phyloP scores from a whole-genome alignment of 192 early-diverging fungal species.

The Coemansia sp. region DNA sequence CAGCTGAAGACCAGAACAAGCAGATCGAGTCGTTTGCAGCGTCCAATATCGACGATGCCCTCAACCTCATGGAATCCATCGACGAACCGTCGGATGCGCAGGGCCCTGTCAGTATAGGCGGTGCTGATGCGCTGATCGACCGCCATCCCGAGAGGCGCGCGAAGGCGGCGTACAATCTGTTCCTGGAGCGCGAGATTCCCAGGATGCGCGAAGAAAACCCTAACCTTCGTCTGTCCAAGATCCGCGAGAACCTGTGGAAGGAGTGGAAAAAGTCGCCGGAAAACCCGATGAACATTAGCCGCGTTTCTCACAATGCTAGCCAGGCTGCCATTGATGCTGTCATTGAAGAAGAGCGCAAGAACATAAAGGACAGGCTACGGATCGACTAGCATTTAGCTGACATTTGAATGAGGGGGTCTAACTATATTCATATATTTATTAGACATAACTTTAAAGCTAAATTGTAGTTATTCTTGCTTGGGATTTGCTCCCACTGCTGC shows the following conservation, averaged over 20 bases:
- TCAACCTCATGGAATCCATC: conserved; percentile 67
- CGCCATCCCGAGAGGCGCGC: conserved; percentile 86
- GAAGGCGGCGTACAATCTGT: conserved; percentile 72
- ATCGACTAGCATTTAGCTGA: conserved; percentile 4
- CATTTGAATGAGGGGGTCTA: too few species aligned
- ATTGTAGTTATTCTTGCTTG: too few species aligned
- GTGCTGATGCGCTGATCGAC: conserved; percentile 63
- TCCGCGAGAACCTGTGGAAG: conserved; percentile 80
- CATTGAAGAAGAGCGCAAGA: conserved; percentile 51
- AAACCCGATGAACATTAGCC: conserved; percentile 75
- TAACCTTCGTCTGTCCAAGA: conserved; percentile 71
- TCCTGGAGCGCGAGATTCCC: conserved; percentile 70
- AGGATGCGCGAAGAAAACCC: conserved; percentile 78
- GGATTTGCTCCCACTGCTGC: too few species aligned
- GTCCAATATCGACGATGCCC: conserved; percentile 80
- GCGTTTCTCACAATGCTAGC: conserved; percentile 72
- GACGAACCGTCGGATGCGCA: conserved; percentile 17
- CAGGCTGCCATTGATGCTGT: conserved; percentile 59
- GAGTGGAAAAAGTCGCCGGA: conserved; percentile 73
- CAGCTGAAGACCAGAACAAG: conserved; percentile 8
- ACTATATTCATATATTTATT: too few species aligned
- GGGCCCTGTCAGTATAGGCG: conserved; percentile 12
- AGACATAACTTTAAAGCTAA: too few species aligned
- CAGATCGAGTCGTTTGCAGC: conserved; percentile 71
- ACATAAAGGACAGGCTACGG: conserved; percentile 30